phyloP scores from a whole-genome alignment of 345 rosid genomes.

The Hypericum perforatum region DNA sequence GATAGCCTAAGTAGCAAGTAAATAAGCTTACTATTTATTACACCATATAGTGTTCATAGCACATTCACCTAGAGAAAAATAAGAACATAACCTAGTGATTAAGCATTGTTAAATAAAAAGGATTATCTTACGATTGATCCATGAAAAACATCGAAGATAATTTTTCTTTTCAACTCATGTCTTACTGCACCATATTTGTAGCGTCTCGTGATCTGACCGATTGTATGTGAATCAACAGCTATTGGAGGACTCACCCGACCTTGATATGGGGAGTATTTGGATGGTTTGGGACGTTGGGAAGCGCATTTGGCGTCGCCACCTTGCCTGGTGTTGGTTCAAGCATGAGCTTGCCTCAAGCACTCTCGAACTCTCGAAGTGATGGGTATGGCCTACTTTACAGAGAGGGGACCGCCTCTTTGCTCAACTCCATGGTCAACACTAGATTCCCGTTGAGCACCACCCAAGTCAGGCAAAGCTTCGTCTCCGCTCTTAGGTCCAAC shows the following conservation, averaged over 20 bases:
- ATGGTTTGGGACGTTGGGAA: constrained; percentile 84
- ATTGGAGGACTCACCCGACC: constrained; percentile 84
- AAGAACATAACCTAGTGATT: too few species aligned
- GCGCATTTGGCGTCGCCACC: constrained; percentile 40
- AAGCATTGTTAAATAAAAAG: too few species aligned
- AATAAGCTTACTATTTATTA: too few species aligned
- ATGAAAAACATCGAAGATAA: too few species aligned
- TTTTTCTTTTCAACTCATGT: too few species aligned
- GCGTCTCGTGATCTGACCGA: neutral
- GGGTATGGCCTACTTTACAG: constrained; percentile 67
- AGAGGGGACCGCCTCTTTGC: constrained; percentile 87
- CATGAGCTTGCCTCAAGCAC: constrained; percentile 71
- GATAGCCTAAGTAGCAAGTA: neutral
- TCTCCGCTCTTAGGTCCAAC: constrained; percentile 47
- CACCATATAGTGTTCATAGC: too few species aligned
- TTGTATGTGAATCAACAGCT: constrained; percentile 31
- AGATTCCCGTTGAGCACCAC: constrained; percentile 60
- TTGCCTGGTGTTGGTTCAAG: constrained; percentile 51
- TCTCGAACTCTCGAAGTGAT: constrained; percentile 58
- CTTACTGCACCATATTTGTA: too few species aligned
- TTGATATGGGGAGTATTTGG: constrained; percentile 75
- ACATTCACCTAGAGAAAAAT: too few species aligned
- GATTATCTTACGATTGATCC: too few species aligned
- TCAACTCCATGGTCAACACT: constrained; percentile 67
- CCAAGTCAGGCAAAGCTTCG: constrained; percentile 69